Evolutionary conservation across 139 green algal genomes (phyloP).

Genomic region (Astrephomene gubernaculifera): DNA sequence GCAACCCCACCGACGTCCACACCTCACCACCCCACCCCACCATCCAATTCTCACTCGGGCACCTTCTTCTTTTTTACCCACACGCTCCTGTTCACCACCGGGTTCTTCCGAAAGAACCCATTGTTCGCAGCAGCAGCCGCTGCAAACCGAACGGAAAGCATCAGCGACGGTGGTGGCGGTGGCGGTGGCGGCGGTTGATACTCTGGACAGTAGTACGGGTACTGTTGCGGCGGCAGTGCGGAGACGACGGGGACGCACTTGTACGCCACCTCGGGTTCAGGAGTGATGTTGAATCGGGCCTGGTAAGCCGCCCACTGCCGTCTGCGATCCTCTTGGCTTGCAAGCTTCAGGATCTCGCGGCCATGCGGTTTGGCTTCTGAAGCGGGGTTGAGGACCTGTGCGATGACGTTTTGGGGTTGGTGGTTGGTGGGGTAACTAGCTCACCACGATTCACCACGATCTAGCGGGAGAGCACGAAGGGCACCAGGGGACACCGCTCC

Average conservation of each 20-base stretch:
- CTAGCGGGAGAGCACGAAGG: too few species aligned
- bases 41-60: too few species aligned
- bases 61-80: too few species aligned
- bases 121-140: too few species aligned
- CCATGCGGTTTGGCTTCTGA: neutral
- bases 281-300: neutral
- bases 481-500: too few species aligned
- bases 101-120: too few species aligned
- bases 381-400: slow-evolving; percentile 22
- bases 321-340: slow-evolving; percentile 12
- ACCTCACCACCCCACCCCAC: too few species aligned
- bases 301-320: slow-evolving; percentile 3
- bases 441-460: too few species aligned
- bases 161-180: neutral
- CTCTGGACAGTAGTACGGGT: slow-evolving; percentile 19
- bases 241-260: neutral
- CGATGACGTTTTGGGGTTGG: neutral
- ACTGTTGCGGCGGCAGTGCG: neutral
- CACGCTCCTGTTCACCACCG: too few species aligned
- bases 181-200: neutral
- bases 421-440: neutral
- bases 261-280: slow-evolving; percentile 26
- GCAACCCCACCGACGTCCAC: too few species aligned
- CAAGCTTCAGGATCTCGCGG: slow-evolving; percentile 27
- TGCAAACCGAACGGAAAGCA: too few species aligned